Base-by-base conservation (phyloP, 2,329 filamentous ascomycete species). In the Diplodia sapinea region DNA sequence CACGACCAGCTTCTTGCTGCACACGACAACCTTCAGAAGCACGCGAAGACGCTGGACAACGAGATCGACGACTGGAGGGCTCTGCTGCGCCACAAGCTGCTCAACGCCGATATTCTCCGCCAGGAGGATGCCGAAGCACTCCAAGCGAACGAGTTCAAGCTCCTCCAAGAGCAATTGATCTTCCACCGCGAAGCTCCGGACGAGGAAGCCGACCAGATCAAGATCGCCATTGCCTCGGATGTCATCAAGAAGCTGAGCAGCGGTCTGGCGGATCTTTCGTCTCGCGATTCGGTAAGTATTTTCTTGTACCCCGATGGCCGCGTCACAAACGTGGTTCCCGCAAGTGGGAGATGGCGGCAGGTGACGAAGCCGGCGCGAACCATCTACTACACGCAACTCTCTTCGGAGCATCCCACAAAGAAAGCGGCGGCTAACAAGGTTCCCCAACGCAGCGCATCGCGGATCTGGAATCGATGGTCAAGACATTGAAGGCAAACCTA, bases 61-160 rank as follows among this genome's bases (percentile, higher is more conserved):
- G 73, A 73, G 49, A 75, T 77, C 31, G 77, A 78, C 17, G 77
- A 79, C 57, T 76, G 77, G 68, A 70, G 74, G 15, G 72, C 75
- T 61, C 71, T 79, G 5, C 70, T 79, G 38, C 73, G 75, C 38
- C 72, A 74, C 59, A 77, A 75, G 33, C 68, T 76, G 17, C 74
- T 78, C 47, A 74, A 76, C 66, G 73, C 73, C 51, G 73, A 77
- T n/a, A 72, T 75, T 36, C 71, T 78, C 4, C 72, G 72, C 5
- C 73, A 76, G 8, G 76, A 76, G 62, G 72, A 79, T 9, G 72
- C 75, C 26, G 73, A 78, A 67, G 67, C 77, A 13, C 74, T 75
- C 66, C 71, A 71, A 66, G 73, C 71, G 17, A 77, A 79, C 68
- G 74, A 75, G 6, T 68, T 78, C 56, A 74, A 73, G 57, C 72